Percentiles rank a stretch among this genome's conserved stretches.
Evolutionary conservation across 2,329 filamentous ascomycete genomes (phyloP).

Genomic region (Paraphoma chrysanthemicola): DNA sequence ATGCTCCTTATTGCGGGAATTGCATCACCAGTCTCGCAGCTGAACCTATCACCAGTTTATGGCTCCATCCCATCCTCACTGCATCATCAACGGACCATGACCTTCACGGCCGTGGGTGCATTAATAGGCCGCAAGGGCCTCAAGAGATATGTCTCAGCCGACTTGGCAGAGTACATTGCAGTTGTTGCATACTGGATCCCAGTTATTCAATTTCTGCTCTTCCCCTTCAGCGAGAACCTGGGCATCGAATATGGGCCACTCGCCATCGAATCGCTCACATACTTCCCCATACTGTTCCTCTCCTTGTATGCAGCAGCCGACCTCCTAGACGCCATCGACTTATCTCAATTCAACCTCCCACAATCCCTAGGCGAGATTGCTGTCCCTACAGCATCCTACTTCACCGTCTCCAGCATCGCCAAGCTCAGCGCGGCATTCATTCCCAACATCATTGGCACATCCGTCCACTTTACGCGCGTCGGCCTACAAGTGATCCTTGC

Average conservation of each 20-base stretch:
- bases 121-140: conserved; percentile 72
- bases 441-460: conserved; percentile 64
- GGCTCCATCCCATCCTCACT: conserved; percentile 79
- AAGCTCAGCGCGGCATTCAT: conserved; percentile 51
- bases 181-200: conserved; percentile 79
- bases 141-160: conserved; percentile 58
- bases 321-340: conserved; percentile 67
- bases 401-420: conserved; percentile 63
- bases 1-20: conserved; percentile 66
- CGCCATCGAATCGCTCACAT: conserved; percentile 74
- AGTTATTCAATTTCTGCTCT: conserved; percentile 74
- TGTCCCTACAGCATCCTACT: conserved; percentile 71
- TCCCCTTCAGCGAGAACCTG: conserved; percentile 68
- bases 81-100: conserved; percentile 73
- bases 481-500: conserved; percentile 75
- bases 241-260: conserved; percentile 77
- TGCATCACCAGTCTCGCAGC: conserved; percentile 73
- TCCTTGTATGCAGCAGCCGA: conserved; percentile 51
- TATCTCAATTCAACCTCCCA: conserved; percentile 63
- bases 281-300: conserved; percentile 60
- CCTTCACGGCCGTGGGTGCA: conserved; percentile 71
- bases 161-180: conserved; percentile 64
- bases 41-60: conserved; percentile 85
- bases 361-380: conserved; percentile 67
- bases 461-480: conserved; percentile 71